Percentiles rank a stretch among this genome's conserved stretches.
Conservation (phyloP, 768 basidiomycete species). For the Podaxis pistillaris region DNA sequence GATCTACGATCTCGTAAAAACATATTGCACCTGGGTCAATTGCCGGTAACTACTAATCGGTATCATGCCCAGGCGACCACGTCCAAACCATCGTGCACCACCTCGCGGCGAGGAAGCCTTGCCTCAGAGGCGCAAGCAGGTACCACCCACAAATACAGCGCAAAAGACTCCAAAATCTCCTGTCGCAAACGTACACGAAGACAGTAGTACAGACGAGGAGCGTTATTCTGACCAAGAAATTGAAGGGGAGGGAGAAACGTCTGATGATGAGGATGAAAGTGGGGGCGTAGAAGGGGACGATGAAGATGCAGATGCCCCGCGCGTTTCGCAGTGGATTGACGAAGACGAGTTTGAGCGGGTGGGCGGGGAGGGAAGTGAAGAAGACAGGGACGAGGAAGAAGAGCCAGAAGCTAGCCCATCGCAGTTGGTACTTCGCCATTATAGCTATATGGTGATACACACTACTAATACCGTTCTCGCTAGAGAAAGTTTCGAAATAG, state of each 20-base stretch:
- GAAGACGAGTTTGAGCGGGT: constrained; percentile 25
- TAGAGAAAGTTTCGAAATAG: constrained; percentile 28
- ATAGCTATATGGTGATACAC: background rate
- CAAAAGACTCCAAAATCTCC: too few species aligned
- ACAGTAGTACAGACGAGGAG: constrained; percentile 15
- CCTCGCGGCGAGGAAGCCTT: background rate
- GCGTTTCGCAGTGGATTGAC: constrained; percentile 22
- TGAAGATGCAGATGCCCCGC: constrained; percentile 25
- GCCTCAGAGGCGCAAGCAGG: background rate
- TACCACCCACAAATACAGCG: background rate
- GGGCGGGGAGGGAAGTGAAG: constrained; percentile 45
- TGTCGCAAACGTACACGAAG: background rate
- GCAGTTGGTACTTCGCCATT: constrained; percentile 25
- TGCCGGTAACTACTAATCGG: background rate
- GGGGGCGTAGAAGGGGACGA: constrained; percentile 16
- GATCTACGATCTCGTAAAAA: background rate
- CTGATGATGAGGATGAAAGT: constrained; percentile 6
- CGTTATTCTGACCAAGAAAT: constrained; percentile 13
- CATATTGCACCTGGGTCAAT: background rate
- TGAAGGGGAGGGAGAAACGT: background rate
- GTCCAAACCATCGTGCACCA: constrained; percentile 20
- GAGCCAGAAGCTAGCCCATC: constrained; percentile 26
- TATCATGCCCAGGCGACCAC: constrained; percentile 37
- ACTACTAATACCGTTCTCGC: background rate
- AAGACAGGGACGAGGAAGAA: constrained; percentile 30